Conservation (phyloP, 1,139 yeast genomes). For the Saccharomyces hybrid region DNA sequence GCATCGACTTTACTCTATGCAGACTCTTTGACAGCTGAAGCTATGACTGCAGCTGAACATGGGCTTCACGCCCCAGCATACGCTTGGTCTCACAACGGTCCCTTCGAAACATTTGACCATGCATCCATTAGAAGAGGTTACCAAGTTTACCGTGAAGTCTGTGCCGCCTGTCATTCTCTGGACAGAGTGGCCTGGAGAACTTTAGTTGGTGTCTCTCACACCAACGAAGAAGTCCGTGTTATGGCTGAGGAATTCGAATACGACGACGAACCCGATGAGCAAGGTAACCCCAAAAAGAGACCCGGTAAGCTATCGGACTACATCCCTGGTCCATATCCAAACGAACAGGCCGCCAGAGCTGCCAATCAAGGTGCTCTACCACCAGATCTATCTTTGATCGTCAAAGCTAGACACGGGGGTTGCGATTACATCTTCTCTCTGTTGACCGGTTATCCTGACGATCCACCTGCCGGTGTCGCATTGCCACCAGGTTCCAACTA, state of each 20-base stretch:
- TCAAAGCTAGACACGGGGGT: constrained; percentile 99
- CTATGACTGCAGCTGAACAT: constrained; percentile 98
- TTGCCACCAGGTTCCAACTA: constrained; percentile 92
- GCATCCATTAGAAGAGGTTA: constrained; percentile 97
- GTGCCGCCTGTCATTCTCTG: constrained; percentile 97
- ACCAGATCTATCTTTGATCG: constrained; percentile 93
- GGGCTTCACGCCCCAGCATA: constrained; percentile 93
- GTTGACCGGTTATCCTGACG: constrained; percentile 98
- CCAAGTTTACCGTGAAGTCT: constrained; percentile 97
- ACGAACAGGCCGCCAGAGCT: constrained; percentile 99
- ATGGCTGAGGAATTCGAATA: constrained; percentile 96
- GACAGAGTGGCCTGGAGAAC: constrained; percentile 99
- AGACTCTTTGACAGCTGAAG: constrained; percentile 76
- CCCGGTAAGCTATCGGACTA: constrained; percentile 96
- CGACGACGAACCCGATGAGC: constrained; percentile 98
- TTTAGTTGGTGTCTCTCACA: constrained; percentile 93
- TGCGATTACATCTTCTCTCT: constrained; percentile 90
- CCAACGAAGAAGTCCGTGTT: constrained; percentile 80
- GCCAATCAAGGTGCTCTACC: constrained; percentile 99
- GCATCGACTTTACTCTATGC: constrained; percentile 72
- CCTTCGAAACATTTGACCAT: constrained; percentile 90
- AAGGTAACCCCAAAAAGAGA: constrained; percentile 97
- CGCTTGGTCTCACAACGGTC: constrained; percentile 91
- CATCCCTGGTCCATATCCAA: constrained; percentile 91
- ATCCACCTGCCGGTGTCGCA: constrained; percentile 94